Percentiles rank a stretch among this genome's conserved stretches.
These are phyloP conservation scores for Kondoa subrosea DNA, from an alignment of 768 basidiomycete genomes.

Conservation along the genomic window DNA sequence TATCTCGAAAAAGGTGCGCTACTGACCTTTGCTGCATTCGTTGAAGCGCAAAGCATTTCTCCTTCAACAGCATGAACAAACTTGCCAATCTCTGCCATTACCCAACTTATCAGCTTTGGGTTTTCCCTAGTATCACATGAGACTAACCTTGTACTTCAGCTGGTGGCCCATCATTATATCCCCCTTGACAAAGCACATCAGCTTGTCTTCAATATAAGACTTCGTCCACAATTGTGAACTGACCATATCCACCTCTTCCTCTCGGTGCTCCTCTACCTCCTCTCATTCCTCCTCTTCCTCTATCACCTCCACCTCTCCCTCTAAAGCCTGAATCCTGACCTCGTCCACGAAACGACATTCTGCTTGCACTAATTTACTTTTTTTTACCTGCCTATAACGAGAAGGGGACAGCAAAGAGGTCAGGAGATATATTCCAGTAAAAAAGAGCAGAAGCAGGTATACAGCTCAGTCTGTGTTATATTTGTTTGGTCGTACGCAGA, in stretches of 20 bases:
- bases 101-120: neutral
- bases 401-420: too few species aligned
- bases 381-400: too few species aligned
- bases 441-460: too few species aligned
- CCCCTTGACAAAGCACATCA: conserved; percentile 22
- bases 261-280: conserved; percentile 24
- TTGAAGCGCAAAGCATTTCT: conserved; percentile 87
- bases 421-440: too few species aligned
- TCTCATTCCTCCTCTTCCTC: conserved; percentile 27
- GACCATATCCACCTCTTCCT: conserved; percentile 18
- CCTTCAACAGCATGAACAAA: conserved; percentile 93
- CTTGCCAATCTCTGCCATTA: conserved; percentile 31
- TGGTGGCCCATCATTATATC: conserved; percentile 35
- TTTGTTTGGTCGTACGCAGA: too few species aligned
- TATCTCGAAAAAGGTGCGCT: neutral
- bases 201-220: conserved; percentile 9
- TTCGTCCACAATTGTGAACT: conserved; percentile 21
- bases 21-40: conserved; percentile 55
- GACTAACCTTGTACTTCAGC: conserved; percentile 36
- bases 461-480: too few species aligned
- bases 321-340: neutral
- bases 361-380: too few species aligned
- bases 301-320: neutral
- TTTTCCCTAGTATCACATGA: neutral
- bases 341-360: neutral